Evolutionary conservation across 2,329 filamentous ascomycete genomes (phyloP), one percentile per base, ranked within the genome.

Genomic region (Trichoderma guizhouense): DNA sequence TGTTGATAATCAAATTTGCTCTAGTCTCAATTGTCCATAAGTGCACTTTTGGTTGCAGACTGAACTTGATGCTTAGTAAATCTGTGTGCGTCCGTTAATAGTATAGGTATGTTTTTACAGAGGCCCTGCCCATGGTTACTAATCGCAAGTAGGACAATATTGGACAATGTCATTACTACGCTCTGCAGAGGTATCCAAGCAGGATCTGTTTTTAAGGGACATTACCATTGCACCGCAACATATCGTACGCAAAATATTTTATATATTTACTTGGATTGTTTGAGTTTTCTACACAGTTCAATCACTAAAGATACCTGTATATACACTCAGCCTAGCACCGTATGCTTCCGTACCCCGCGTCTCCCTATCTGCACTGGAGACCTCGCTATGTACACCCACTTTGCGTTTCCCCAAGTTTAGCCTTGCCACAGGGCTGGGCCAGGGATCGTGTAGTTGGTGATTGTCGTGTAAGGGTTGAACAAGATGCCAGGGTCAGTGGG

Each of bases 401-500:
- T n/a, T 36, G 14, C 24, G 3, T 32, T 47, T 32, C 18, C 7
- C 36, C 12, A 26, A 47, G 3, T 21, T 30, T 69, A 69, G 21
- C 67, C 67, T 36, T 28, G 15, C 67, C 67, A 69, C n/a, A 79
- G 73, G 5, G 76, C 74, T 30, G 81, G 80, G 2, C 80, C 81
- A 5, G 80, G 80, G n/a, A 82, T 78, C n/a, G 75, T 63, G 71
- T 82, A 82, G 14, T 75, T 69, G 14, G 73, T 60, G 26, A 72
- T 72, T 64, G 72, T 70, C 39, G 72, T 74, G 73, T 82, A 83
- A 64, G 82, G 76, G 72, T 81, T 80, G 74, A 80, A 76, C n/a
- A 78, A 73, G 36, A 82, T 79, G 14, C 81, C 81, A 5, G 81
- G 76, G 60, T 83, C 82, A 18, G 76, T 75, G 12, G 76, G 72